Percentiles rank a stretch among this genome's conserved stretches.
These are phyloP conservation scores for Hibiscus trionum DNA, from an alignment of 345 rosid species.

Conservation along the genomic window DNA sequence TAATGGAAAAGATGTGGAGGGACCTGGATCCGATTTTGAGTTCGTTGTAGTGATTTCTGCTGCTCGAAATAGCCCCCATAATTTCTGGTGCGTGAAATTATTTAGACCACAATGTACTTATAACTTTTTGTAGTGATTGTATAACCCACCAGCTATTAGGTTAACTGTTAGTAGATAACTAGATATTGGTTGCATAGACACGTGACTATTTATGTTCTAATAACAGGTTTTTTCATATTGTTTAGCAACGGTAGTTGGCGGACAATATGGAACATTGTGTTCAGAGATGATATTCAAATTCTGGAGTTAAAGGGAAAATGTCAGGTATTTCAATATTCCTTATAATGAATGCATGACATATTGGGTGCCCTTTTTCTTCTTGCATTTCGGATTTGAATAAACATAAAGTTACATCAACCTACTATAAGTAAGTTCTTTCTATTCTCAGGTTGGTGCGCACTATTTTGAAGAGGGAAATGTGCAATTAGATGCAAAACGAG, in stretches of 20 bases:
- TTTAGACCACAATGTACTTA: constrained; percentile 4
- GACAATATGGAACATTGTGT: constrained; percentile 75
- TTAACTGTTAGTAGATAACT: neutral
- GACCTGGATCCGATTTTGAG: constrained; percentile 83
- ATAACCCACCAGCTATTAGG: neutral
- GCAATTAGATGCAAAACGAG: constrained; percentile 83
- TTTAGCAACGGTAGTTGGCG: constrained; percentile 95
- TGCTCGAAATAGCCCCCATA: constrained; percentile 74
- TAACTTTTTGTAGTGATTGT: neutral
- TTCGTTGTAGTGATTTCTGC: constrained; percentile 84
- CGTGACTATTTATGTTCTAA: neutral
- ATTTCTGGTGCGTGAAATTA: constrained; percentile 64
- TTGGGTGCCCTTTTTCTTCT: neutral
- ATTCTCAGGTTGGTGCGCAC: constrained; percentile 81
- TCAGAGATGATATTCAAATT: constrained; percentile 66
- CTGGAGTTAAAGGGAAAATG: constrained; percentile 66
- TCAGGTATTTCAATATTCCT: constrained; percentile 59
- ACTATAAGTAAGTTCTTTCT: neutral
- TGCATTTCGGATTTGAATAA: constrained; percentile 5
- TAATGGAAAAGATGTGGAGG: constrained; percentile 73
- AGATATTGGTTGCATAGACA: neutral
- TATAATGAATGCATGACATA: neutral
- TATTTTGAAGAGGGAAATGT: constrained; percentile 99
- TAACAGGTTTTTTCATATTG: constrained; percentile 9
- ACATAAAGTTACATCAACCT: constrained; percentile 2